Base-by-base conservation (phyloP, 2,329 filamentous ascomycete genomes). In the Pseudogymnoascus sp. region DNA sequence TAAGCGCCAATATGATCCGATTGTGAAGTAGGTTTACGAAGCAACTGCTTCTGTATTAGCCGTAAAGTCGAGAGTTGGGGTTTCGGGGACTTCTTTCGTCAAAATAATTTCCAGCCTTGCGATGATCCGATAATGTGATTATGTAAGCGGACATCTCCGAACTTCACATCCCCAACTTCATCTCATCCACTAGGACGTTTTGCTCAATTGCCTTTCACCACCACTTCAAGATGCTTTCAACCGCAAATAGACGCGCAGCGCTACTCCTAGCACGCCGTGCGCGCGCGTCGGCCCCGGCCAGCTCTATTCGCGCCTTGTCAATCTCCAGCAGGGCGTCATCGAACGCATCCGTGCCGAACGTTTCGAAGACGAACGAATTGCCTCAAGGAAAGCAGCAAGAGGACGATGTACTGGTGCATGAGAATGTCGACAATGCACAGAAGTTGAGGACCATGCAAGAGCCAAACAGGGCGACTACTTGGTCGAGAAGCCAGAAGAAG, bases 401-500 rank as follows among this genome's bases (percentile, higher is more conserved):
- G 65, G 82, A 85, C 68, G 73, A 75, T 39, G 71, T 78, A 1
- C 67, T 87, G 63, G 77, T 82, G 70, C 28, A 53, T 33, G 86
- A 88, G 72, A 74, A 74, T 41, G 75, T 79, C 5, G 77, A 78
- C 64, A 75, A 77, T 41, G 68, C 60, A 8, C 70, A 70, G 62
- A 67, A 68, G 37, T 60, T 66, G 9, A 67, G 68, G 37, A 61
- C 66, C 12, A 62, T 63, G 62, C 94, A 99, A 79, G 90, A 93
- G 33, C 94, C 94, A 20, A 99, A 99, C 80, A 85, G 91, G 65
- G 77, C 80, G 63, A 83, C 77, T 5, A 82, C 90, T 63, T 99
- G 94, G 94, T 91, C 90, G 64, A 78, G 84, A 71, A 96, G 85
- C 77, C 94, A 99, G 81, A 84, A 85, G 75, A 85, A 91, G 38